phyloP scores from a whole-genome alignment of 192 early-diverging fungal species.

The Gryganskiella cystojenkinii region DNA sequence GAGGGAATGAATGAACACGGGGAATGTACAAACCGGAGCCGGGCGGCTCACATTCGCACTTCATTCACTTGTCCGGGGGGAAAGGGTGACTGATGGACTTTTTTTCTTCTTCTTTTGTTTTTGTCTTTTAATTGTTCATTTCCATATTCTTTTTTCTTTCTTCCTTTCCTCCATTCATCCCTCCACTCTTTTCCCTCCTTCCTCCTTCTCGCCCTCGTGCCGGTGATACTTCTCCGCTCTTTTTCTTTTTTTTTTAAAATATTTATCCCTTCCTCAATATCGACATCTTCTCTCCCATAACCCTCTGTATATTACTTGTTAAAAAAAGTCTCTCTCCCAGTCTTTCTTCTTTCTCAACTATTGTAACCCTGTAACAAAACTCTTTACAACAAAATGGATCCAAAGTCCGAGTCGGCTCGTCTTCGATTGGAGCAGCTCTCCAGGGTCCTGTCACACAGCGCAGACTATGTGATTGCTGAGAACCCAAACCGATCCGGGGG shows the following conservation, averaged over 20 bases:
- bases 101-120: neutral
- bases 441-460: slow-evolving; percentile 43
- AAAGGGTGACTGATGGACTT: no score
- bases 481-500: slow-evolving; percentile 39
- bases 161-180: neutral
- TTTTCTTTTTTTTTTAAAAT: neutral
- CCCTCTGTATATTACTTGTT: neutral
- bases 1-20: no score
- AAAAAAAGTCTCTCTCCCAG: neutral
- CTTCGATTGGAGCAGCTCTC: slow-evolving; percentile 46
- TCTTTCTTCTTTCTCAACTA: neutral
- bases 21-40: no score
- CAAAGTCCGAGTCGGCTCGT: slow-evolving; percentile 35
- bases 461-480: slow-evolving; percentile 51
- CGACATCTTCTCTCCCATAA: neutral
- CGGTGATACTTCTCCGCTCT: neutral
- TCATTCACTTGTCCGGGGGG: no score
- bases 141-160: neutral
- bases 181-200: neutral
- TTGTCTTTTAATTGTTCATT: neutral
- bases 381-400: slow-evolving; percentile 18
- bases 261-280: neutral
- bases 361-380: neutral
- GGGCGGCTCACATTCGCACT: no score
- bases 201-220: neutral